phyloP scores from a whole-genome alignment of 768 basidiomycete genomes.

The Tricholomella constricta region DNA sequence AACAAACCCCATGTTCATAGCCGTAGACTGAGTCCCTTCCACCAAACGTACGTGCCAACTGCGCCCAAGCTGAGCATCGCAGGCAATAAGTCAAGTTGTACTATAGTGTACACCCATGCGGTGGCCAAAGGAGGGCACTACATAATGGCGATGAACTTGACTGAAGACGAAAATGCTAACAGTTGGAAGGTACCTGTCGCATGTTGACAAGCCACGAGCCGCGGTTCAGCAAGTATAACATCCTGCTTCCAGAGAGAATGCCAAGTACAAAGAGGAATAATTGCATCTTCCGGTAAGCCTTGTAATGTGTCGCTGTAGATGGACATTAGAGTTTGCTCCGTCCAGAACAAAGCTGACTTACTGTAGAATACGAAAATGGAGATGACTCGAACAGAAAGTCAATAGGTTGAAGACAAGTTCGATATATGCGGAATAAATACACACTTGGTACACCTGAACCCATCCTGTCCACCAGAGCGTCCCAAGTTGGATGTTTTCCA shows the following conservation, averaged over 20 bases:
- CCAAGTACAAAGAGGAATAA: constrained; percentile 60
- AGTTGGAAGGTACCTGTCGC: constrained; percentile 54
- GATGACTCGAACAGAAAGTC: constrained; percentile 50
- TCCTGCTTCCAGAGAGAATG: constrained; percentile 55
- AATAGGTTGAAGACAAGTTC: background rate
- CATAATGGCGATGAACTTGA: background rate
- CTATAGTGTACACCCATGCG: constrained; percentile 73
- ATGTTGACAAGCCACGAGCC: constrained; percentile 75
- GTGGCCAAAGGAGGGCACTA: constrained; percentile 81
- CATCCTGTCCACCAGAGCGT: constrained; percentile 57
- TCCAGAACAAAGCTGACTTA: constrained; percentile 32
- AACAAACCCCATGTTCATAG: constrained; percentile 17
- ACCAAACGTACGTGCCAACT: constrained; percentile 63
- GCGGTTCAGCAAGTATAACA: constrained; percentile 71
- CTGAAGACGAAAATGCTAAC: background rate
- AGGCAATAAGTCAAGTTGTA: constrained; percentile 67
- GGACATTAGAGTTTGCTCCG: background rate
- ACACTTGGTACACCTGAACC: constrained; percentile 71
- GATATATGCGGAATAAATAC: constrained; percentile 24
- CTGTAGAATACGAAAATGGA: constrained; percentile 78
- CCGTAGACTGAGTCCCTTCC: constrained; percentile 54
- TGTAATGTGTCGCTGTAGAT: constrained; percentile 62
- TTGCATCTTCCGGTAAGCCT: constrained; percentile 55
- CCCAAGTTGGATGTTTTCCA: constrained; percentile 53
- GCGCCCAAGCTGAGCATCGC: constrained; percentile 56